Base-by-base conservation (phyloP, 2,329 filamentous ascomycete genomes). In the Xylariaceae sp. region DNA sequence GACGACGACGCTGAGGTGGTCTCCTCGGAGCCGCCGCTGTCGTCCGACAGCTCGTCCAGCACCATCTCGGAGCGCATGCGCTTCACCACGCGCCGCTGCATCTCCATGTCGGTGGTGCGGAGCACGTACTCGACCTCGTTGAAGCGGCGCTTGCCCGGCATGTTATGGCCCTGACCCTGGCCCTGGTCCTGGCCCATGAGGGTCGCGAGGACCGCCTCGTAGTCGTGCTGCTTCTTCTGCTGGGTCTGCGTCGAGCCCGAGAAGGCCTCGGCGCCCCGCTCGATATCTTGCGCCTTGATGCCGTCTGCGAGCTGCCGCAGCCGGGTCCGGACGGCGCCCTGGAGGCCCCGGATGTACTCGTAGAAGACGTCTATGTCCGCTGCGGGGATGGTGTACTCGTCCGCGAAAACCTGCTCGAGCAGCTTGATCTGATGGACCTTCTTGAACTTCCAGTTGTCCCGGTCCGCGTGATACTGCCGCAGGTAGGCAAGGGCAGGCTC, bases 361-460 rank as follows among this genome's bases (percentile, higher is more conserved):
- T 82, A 75, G 26, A 95, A 76, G 15, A 77, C 68, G 29, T 73
- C 62, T 38, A 85, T 78, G 59, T 90, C 75, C 38, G 72, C 64
- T 12, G 78, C 63, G 1, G 88, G 85, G 27, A 95, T 74, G 27
- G 72, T 71, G 41, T 75, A 72, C 47, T 78, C 74, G 13, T 32
- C 40, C 46, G 84, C 78, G 55, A 93, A 85, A 29, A 83, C 63
- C 64, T 93, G 79, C 58, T 92, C 90, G 53, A 95, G 75, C 10
- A 95, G 68, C 47, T 85, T 77, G 34, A 80, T 85, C 59, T 95
- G 89, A 53, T 87, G 78, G 48, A 87, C 89, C 64, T 95, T 95
- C 66, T 93, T 94, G 67, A 95, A 96, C 59, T 94, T 95, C 90
- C 90, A 96, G 47, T 68, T 68, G 8, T 71, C 65, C 37, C 78